Conservation (phyloP, 352 stramenopile genomes). For the Phytophthora sojae region DNA sequence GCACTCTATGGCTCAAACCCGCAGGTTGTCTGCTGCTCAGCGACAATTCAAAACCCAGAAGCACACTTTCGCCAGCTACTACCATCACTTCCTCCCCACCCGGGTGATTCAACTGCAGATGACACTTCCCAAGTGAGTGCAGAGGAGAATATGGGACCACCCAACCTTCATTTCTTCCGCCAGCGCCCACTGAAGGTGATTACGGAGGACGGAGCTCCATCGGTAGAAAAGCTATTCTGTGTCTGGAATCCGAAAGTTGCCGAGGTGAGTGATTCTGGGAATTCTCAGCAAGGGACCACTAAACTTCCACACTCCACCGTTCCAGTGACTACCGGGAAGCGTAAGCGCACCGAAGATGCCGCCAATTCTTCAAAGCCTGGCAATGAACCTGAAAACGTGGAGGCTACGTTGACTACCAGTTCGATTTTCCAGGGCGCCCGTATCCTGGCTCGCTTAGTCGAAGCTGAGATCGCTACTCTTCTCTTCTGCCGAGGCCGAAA, state of each 20-base stretch:
- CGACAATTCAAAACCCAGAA: conserved; percentile 95
- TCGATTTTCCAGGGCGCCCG: conserved; percentile 92
- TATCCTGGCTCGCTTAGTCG: conserved; percentile 93
- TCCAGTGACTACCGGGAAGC: conserved; percentile 24
- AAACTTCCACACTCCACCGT: background rate
- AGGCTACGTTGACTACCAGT: conserved; percentile 47
- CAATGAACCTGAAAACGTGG: conserved; percentile 5
- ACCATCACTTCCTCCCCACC: conserved; percentile 57
- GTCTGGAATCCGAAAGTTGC: conserved; percentile 94
- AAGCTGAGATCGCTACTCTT: conserved; percentile 92
- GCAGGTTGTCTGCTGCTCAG: conserved; percentile 96
- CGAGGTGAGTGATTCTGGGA: conserved; percentile 12
- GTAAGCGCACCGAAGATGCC: conserved; percentile 17
- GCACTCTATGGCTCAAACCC: conserved; percentile 81
- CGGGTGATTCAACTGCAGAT: background rate
- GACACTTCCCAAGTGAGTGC: background rate
- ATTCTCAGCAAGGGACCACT: background rate
- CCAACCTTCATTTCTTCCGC: conserved; percentile 71
- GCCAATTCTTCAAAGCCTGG: background rate
- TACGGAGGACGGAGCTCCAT: conserved; percentile 92
- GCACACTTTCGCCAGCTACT: conserved; percentile 94
- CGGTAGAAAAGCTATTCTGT: conserved; percentile 93
- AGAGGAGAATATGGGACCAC: conserved; percentile 24
- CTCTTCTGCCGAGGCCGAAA: conserved; percentile 96
- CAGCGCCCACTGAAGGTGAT: conserved; percentile 72